These are phyloP conservation scores for Schoenoplectus tabernaemontani DNA, from an alignment of 202 grass and related monocot genomes.

Conservation along the genomic window DNA sequence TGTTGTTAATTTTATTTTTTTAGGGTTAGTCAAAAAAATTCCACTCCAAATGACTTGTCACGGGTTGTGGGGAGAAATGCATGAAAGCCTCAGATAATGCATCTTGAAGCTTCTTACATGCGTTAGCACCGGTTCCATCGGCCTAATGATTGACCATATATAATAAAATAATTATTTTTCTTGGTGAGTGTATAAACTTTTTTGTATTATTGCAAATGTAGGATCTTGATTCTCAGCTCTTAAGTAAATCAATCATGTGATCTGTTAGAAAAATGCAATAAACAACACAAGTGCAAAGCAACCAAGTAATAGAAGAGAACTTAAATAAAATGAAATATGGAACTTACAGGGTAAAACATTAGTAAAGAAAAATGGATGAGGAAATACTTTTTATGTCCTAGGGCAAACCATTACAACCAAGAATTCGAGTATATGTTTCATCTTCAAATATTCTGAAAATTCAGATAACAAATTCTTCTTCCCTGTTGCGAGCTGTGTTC, in stretches of 20 bases:
- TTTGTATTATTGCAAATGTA: neutral
- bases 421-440: slow-evolving; percentile 7
- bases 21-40: no score
- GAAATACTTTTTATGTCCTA: slow-evolving; percentile 23
- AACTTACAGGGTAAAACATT: slow-evolving; percentile 8
- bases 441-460: slow-evolving; percentile 20
- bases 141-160: neutral
- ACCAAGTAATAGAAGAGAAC: neutral
- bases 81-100: no score
- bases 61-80: no score
- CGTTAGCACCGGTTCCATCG: no score
- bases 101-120: no score
- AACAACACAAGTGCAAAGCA: neutral
- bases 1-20: no score
- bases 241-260: neutral
- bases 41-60: no score
- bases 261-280: neutral
- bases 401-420: slow-evolving; percentile 14
- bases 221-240: slow-evolving; percentile 13
- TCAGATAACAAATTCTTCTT: slow-evolving; percentile 14
- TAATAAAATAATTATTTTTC: neutral
- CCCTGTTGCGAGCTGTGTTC: slow-evolving; percentile 4
- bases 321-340: slow-evolving; percentile 8
- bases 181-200: neutral
- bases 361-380: slow-evolving; percentile 18